Percentiles rank a stretch among this genome's conserved stretches.
Conservation (phyloP, 2,329 filamentous ascomycete species). For the Calonectria montana region DNA sequence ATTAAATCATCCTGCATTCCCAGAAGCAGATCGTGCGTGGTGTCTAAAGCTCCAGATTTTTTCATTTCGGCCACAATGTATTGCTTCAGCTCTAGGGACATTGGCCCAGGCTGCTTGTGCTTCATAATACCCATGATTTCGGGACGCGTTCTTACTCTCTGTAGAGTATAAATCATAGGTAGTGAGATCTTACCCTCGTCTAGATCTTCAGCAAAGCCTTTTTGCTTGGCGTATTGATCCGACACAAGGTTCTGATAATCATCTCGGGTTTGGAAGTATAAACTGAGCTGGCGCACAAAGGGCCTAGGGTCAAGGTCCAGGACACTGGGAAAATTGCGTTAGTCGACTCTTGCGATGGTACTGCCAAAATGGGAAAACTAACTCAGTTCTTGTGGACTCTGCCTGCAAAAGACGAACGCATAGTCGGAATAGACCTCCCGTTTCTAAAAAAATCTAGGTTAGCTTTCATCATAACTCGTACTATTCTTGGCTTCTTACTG, state of each 20-base stretch:
- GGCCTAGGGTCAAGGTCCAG: background rate
- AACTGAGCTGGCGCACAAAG: background rate
- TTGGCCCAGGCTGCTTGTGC: background rate
- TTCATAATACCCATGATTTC: background rate
- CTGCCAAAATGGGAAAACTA: background rate
- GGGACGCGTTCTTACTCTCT: background rate
- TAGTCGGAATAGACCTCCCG: background rate
- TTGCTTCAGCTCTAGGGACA: background rate
- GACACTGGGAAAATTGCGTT: background rate
- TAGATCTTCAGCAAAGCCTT: background rate
- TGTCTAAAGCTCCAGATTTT: background rate
- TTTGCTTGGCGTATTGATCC: background rate
- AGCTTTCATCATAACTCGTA: background rate
- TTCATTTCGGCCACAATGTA: background rate
- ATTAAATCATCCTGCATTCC: background rate
- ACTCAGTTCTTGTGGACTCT: background rate
- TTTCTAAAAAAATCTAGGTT: background rate
- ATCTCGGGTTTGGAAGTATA: background rate
- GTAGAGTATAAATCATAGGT: background rate
- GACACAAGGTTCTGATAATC: background rate
- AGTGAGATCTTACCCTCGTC: background rate
- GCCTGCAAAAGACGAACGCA: background rate
- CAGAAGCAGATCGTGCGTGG: background rate
- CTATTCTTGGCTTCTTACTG: background rate
- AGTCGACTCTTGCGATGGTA: background rate